A percentile compares a stretch with the other conserved stretches of the same genome.
These are phyloP conservation scores for Backusella sp. DNA, from an alignment of 192 early-diverging fungal species.

Conservation along the genomic window DNA sequence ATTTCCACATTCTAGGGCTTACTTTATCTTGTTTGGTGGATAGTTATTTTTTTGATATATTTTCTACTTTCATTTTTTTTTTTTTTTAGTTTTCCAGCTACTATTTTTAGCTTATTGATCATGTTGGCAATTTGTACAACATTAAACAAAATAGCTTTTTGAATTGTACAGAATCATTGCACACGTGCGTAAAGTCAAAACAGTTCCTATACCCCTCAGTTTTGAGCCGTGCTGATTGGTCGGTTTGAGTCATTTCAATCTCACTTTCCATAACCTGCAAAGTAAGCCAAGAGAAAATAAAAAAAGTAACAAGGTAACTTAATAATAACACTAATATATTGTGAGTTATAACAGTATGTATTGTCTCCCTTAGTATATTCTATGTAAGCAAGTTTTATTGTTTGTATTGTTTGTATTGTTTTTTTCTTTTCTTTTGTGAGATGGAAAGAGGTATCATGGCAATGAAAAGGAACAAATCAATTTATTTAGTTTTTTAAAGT, in stretches of 20 bases:
- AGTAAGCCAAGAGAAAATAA: not conserved
- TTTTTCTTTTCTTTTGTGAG: too few species aligned
- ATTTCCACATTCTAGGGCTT: not conserved
- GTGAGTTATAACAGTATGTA: too few species aligned
- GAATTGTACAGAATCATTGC: not conserved
- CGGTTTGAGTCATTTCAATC: not conserved
- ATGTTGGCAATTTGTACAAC: conserved; percentile 3
- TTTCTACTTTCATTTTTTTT: not conserved
- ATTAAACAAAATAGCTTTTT: not conserved
- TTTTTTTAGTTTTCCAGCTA: not conserved
- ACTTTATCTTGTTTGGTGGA: not conserved
- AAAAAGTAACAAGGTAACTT: not conserved
- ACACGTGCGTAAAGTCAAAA: conserved; percentile 2
- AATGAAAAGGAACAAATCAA: too few species aligned
- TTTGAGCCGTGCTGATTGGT: not conserved
- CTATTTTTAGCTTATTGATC: not conserved
- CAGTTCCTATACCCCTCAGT: not conserved
- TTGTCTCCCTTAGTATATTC: too few species aligned
- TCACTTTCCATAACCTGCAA: not conserved
- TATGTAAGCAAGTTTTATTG: too few species aligned
- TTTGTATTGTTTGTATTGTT: too few species aligned
- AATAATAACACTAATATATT: too few species aligned
- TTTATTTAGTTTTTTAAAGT: too few species aligned
- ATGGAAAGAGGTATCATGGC: too few species aligned
- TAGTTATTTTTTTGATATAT: not conserved